Evolutionary conservation across 345 rosid genomes (phyloP).

Genomic region (Arabis alpina): DNA sequence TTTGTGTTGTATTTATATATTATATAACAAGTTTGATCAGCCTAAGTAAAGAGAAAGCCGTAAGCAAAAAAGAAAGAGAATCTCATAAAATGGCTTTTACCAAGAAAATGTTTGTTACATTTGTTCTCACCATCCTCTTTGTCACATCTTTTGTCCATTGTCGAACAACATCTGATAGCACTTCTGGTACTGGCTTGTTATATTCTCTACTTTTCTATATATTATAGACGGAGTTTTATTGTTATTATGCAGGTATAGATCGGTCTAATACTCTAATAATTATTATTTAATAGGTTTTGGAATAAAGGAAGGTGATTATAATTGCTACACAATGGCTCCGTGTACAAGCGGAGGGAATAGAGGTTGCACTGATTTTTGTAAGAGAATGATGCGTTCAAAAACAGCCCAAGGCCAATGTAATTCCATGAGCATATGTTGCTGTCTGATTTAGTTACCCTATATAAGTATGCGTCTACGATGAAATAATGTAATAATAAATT

Average conservation of each 20-base stretch:
- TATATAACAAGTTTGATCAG: neutral
- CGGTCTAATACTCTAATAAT: neutral
- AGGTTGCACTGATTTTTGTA: conserved; percentile 19
- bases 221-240: neutral
- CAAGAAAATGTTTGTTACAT: neutral
- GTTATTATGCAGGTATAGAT: neutral
- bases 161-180: conserved; percentile 4
- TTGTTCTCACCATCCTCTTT: conserved; percentile 3
- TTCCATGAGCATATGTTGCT: conserved; percentile 10
- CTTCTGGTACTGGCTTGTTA: conserved; percentile 3
- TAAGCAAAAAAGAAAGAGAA: neutral
- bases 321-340: conserved; percentile 6
- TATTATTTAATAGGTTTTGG: conserved; percentile 6
- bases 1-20: neutral
- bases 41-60: neutral
- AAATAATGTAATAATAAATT: neutral
- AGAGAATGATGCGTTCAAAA: conserved; percentile 1
- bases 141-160: neutral
- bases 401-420: neutral
- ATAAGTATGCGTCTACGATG: neutral
- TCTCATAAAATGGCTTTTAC: conserved; percentile 6
- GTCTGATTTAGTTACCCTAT: neutral
- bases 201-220: neutral
- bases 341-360: neutral
- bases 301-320: conserved; percentile 1